Base-by-base conservation (phyloP, 1,284 basidiomycete genomes). In the Fereydounia khargensis region DNA sequence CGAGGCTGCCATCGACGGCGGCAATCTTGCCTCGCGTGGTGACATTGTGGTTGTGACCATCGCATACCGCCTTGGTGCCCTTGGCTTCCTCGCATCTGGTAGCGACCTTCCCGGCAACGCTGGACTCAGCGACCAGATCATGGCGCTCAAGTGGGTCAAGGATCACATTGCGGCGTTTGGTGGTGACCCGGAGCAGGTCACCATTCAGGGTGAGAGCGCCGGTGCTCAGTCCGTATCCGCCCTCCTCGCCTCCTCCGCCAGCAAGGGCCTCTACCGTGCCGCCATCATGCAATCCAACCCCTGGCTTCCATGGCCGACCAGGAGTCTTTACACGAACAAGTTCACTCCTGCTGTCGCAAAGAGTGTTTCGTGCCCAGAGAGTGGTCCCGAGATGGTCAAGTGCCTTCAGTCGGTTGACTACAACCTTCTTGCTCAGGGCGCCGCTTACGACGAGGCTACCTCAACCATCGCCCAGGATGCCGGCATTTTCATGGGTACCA, bases 131-230 rank as follows among this genome's bases (percentile, higher is more conserved):
- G 72, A 74, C 38, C 49, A 70, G 24, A 62, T 71, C 19, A 37
- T 60, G 0, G 72, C 68, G 11, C 60, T 74, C 21, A 45, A 62
- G 35, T 88, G 86, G 75, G 75, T 91, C 53, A 79, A 83, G 47
- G 77, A 77, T 20, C 81, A 77, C 38, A 74, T 78, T 31, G 39
- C 53, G 3, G 80, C 82, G 18, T 87, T 91, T 61, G 88, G 88
- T 6, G 90, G 88, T 9, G 76, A 80, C 52, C 56, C 63, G 2
- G 27, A 80, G 2, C 82, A 82, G 53, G 82, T 95, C 59, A 91
- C 89, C 0, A 65, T 95, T 23, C 88, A 88, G 21, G 91, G 91
- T 5, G 89, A 95, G 74, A 89, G 87, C 68, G 83, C 84, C 21
- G 91, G 91, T 35, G 91, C 86, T 3, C 28, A 55, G 40, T 50